Evolutionary conservation across 495 filamentous ascomycete species (phyloP), one percentile per base, ranked within the genome.

Genomic region (Penicillium canescens): DNA sequence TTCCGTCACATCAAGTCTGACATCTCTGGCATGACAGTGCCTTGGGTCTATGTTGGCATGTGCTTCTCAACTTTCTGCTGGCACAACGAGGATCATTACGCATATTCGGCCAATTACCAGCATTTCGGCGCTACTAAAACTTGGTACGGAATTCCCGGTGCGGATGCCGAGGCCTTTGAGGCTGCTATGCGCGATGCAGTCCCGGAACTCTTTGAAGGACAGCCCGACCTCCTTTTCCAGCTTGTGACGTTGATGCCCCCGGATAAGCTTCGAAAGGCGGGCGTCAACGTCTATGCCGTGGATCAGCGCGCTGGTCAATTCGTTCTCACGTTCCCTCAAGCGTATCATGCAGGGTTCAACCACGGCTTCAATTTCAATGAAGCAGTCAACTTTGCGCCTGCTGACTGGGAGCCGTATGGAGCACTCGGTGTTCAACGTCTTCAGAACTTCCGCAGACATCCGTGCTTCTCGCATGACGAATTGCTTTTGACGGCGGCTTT

Each of bases 11-110:
- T 98, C 78, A 98, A 98, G 66, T 88, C 92, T 0, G 94, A 99
- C 69, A 92, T 99, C 52, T 97, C 94, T n/a, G 94, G 94, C 33
- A 99, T 99, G 94, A 99, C 94, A 1, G 93, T 99, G 6, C 94
- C 94, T 13, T 99, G 94, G 94, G 84, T 98, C 6, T 99, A 99
- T 66, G 95, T 99, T n/a, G 94, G 94, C 54, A 99, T 99, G 94
- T 95, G 92, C 61, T 99, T 99, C 70, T 98, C 94, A 3, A 97
- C 93, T 3, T 99, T 99, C 66, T 99, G 94, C 70, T 99, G 94
- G 94, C 94, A 99, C 65, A 96, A 96, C 55, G 94, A 99, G 66
- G 94, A 99, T 67, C 94, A 99, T 62, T 96, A 96, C 61, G 85
- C 94, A 1, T 99, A 99, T 68, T 99, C 94, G 16, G 88, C 94